Percentiles rank a stretch among this genome's conserved stretches.
Conservation (phyloP, 768 basidiomycete species). For the Pilatotrama ljubarskyi region DNA sequence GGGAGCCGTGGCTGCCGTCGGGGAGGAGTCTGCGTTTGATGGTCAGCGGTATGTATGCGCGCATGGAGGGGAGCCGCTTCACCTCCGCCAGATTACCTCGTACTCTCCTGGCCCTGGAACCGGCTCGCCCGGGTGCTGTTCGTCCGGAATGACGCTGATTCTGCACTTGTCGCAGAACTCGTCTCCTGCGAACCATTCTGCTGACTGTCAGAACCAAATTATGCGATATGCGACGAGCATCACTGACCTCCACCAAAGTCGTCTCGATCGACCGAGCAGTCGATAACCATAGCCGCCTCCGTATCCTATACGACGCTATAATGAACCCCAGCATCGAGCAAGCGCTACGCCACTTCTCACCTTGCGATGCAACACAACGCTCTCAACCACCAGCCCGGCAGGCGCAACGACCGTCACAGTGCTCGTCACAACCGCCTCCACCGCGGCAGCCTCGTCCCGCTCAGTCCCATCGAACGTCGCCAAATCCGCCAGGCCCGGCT, state of each 20-base stretch:
- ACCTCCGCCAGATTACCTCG: conserved; percentile 68
- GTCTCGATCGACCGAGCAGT: conserved; percentile 51
- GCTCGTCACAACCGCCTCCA: conserved; percentile 36
- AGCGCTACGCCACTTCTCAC: conserved; percentile 36
- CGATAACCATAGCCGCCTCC: conserved; percentile 46
- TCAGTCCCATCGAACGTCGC: conserved; percentile 50
- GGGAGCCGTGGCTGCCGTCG: conserved; percentile 44
- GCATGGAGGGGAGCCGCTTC: conserved; percentile 8
- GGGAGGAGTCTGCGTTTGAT: conserved; percentile 46
- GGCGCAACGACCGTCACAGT: conserved; percentile 13
- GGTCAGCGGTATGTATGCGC: conserved; percentile 2
- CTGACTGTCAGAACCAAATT: neutral
- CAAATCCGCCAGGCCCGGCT: conserved; percentile 54
- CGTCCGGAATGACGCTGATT: conserved; percentile 46
- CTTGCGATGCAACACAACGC: conserved; percentile 45
- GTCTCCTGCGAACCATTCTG: conserved; percentile 69
- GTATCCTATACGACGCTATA: conserved; percentile 37
- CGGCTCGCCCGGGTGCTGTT: conserved; percentile 37
- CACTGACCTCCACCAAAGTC: conserved; percentile 48
- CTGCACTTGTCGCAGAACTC: conserved; percentile 59
- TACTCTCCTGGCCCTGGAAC: conserved; percentile 59
- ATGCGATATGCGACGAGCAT: neutral
- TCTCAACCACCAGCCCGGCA: conserved; percentile 49
- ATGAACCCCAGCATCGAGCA: neutral
- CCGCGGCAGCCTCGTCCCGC: conserved; percentile 52